phyloP scores from a whole-genome alignment of 2,329 filamentous ascomycete species.

The Colletotrichum sp. region DNA sequence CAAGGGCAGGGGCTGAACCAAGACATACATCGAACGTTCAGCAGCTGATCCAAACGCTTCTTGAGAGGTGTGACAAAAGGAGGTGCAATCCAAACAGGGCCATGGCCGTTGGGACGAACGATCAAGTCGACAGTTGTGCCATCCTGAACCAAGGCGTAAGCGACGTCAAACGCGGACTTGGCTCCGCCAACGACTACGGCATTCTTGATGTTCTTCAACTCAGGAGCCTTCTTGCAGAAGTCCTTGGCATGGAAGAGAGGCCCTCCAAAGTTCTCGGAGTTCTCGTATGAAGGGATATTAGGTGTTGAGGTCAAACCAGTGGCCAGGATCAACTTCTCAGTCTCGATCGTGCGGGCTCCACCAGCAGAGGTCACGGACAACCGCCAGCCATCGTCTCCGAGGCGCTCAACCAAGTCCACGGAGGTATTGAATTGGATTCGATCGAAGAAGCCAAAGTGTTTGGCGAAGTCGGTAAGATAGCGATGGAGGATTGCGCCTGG shows the following conservation, averaged over 20 bases:
- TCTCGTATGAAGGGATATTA: conserved; percentile 42
- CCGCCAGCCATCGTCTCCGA: background rate
- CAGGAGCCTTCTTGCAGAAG: conserved; percentile 36
- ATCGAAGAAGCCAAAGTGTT: conserved; percentile 51
- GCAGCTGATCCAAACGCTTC: conserved; percentile 63
- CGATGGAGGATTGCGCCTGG: conserved; percentile 38
- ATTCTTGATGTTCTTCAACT: conserved; percentile 34
- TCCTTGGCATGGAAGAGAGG: conserved; percentile 50
- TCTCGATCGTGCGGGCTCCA: conserved; percentile 17
- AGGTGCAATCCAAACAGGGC: conserved; percentile 59
- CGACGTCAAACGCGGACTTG: conserved; percentile 64
- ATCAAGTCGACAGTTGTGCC: conserved; percentile 52
- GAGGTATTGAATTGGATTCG: conserved; percentile 54
- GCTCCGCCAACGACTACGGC: conserved; percentile 57
- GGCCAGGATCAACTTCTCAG: conserved; percentile 52
- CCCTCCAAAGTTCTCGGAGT: conserved; percentile 37
- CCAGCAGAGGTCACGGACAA: background rate
- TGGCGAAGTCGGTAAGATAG: conserved; percentile 41
- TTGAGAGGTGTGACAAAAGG: conserved; percentile 66
- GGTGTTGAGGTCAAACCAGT: conserved; percentile 52
- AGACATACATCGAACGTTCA: conserved; percentile 58
- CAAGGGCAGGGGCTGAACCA: conserved; percentile 72
- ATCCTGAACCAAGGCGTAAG: conserved; percentile 54
- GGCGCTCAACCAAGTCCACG: conserved; percentile 45
- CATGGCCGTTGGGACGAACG: conserved; percentile 53